Percentiles rank a stretch among this genome's conserved stretches.
Evolutionary conservation across 2,329 filamentous ascomycete species (phyloP).

Genomic region (Arthrobotrys sinensis): DNA sequence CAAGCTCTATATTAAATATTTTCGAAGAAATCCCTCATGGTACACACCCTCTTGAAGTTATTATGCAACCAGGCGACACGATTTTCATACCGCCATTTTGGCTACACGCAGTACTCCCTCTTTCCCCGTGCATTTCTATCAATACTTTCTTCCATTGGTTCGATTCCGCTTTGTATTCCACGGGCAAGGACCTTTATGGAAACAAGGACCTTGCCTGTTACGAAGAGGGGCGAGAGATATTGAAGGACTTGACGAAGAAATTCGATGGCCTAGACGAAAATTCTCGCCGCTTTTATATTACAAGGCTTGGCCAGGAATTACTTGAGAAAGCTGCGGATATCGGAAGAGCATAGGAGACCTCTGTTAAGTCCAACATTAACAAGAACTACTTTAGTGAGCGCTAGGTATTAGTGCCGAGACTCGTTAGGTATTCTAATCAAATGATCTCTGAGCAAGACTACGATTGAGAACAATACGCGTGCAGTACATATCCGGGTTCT

Average conservation of each 20-base stretch:
- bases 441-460: too few species aligned
- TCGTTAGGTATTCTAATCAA: too few species aligned
- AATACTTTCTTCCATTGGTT: constrained; percentile 89
- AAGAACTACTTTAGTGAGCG: too few species aligned
- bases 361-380: too few species aligned
- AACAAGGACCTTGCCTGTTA: constrained; percentile 88
- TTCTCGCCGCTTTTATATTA: constrained; percentile 81
- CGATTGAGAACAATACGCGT: too few species aligned
- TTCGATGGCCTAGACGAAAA: constrained; percentile 73
- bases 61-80: constrained; percentile 80
- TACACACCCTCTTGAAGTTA: constrained; percentile 75
- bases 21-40: constrained; percentile 68
- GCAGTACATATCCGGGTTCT: too few species aligned
- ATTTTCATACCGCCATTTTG: constrained; percentile 87
- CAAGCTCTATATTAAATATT: constrained; percentile 83
- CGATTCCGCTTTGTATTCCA: constrained; percentile 75
- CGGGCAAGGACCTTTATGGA: constrained; percentile 86
- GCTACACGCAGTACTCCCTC: constrained; percentile 81
- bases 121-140: constrained; percentile 78
- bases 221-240: constrained; percentile 82
- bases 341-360: neutral
- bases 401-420: too few species aligned
- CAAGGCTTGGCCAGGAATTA: constrained; percentile 80
- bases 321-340: constrained; percentile 65
- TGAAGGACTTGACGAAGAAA: constrained; percentile 76